A percentile compares a stretch with the other conserved stretches of the same genome.
Conservation (phyloP, 2,329 filamentous ascomycete species). For the Ustilaginoidea virens region DNA sequence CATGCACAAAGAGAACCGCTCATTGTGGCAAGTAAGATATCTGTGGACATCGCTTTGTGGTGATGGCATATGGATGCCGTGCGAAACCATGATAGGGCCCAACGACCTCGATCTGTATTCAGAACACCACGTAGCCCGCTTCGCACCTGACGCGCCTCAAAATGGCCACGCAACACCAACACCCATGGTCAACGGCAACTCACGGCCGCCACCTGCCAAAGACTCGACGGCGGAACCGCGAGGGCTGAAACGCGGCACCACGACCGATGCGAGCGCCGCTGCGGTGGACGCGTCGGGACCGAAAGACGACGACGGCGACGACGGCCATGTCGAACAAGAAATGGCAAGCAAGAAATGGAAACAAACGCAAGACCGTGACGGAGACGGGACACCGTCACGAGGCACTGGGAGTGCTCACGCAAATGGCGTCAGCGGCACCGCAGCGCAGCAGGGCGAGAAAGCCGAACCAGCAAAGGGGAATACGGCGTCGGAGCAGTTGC, state of each 20-base stretch:
- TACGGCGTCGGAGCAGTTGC: too few species aligned
- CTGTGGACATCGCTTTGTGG: constrained; percentile 59
- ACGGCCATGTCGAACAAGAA: constrained; percentile 1
- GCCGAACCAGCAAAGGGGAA: too few species aligned
- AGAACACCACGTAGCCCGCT: constrained; percentile 26
- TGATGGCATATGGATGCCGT: constrained; percentile 54
- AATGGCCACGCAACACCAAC: constrained; percentile 5
- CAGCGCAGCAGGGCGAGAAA: constrained; percentile 7
- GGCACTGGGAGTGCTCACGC: not conserved
- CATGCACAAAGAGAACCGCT: constrained; percentile 59
- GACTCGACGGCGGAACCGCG: not conserved
- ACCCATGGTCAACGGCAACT: constrained; percentile 10
- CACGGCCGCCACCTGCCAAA: not conserved
- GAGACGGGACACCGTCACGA: not conserved
- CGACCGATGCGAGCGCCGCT: constrained; percentile 8
- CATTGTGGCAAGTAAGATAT: constrained; percentile 60
- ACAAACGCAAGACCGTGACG: not conserved
- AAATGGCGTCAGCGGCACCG: constrained; percentile 5
- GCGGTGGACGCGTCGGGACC: constrained; percentile 7
- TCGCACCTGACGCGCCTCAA: constrained; percentile 17
- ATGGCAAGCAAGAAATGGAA: constrained; percentile 1
- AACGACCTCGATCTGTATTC: constrained; percentile 41
- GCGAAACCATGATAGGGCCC: constrained; percentile 38
- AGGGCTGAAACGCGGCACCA: not conserved
- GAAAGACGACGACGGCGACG: constrained; percentile 2